These are phyloP conservation scores for Malus sieversii DNA, from an alignment of 306 rosid species.

Conservation along the genomic window DNA sequence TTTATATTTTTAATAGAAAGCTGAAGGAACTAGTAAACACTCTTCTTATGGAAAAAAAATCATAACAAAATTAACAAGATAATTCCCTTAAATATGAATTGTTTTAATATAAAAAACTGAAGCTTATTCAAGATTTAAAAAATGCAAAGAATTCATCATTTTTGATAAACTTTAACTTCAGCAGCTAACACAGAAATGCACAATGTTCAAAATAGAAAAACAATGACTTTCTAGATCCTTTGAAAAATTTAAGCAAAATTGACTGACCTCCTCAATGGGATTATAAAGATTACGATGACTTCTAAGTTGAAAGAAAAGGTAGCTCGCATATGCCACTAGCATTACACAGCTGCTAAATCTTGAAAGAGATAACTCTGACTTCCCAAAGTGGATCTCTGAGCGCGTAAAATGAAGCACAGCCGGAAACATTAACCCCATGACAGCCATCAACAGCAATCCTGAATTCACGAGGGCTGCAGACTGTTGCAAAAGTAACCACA, in stretches of 20 bases:
- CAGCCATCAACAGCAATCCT: constrained; percentile 88
- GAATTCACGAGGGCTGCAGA: constrained; percentile 81
- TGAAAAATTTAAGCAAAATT: not conserved
- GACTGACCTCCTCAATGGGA: constrained; percentile 55
- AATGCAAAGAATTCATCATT: not conserved
- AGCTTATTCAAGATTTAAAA: not conserved
- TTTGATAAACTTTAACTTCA: not conserved
- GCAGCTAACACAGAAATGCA: not conserved
- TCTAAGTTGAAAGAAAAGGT: constrained; percentile 77
- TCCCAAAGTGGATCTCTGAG: constrained; percentile 72
- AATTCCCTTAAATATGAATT: not conserved
- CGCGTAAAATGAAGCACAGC: constrained; percentile 90
- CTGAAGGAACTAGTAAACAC: not conserved
- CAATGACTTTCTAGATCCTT: not conserved
- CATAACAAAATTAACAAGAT: not conserved
- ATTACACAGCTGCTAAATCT: constrained; percentile 89
- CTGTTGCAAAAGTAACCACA: constrained; percentile 39
- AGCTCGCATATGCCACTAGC: constrained; percentile 79
- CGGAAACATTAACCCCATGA: constrained; percentile 81
- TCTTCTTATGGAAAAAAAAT: not conserved
- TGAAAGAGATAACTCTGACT: constrained; percentile 70
- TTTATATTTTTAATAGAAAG: not conserved
- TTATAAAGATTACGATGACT: constrained; percentile 48
- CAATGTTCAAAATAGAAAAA: not conserved
- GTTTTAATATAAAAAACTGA: not conserved